These are phyloP conservation scores for Fusarium caatingaense DNA, from an alignment of 2,329 filamentous ascomycete genomes.

Conservation along the genomic window DNA sequence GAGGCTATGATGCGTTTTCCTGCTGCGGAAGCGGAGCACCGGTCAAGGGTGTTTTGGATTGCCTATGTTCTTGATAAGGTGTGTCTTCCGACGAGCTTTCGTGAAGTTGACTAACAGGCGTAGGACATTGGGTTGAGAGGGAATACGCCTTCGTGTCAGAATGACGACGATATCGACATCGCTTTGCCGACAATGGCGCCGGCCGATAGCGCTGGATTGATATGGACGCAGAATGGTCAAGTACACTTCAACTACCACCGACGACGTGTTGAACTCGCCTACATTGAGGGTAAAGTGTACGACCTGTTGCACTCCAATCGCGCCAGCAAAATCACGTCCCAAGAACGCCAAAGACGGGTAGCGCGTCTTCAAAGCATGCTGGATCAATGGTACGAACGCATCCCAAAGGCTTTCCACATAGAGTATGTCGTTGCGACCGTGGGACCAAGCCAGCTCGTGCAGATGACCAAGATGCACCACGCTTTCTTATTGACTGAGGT, in stretches of 20 bases:
- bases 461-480: conserved; percentile 54
- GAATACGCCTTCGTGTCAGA: conserved; percentile 53
- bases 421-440: conserved; percentile 49
- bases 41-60: conserved; percentile 56
- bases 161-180: conserved; percentile 56
- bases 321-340: conserved; percentile 43
- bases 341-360: conserved; percentile 48
- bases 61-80: conserved; percentile 57
- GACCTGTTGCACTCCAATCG: conserved; percentile 53
- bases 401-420: conserved; percentile 51
- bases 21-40: conserved; percentile 49
- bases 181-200: conserved; percentile 49
- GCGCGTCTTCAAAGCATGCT: conserved; percentile 48
- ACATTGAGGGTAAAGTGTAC: conserved; percentile 56
- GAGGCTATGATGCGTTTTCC: conserved; percentile 40
- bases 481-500: conserved; percentile 52
- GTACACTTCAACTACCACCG: conserved; percentile 54
- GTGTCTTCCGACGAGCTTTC: rapidly evolving
- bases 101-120: background rate
- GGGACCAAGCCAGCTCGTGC: conserved; percentile 45
- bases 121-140: conserved; percentile 52
- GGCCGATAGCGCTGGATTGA: conserved; percentile 49
- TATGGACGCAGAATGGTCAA: conserved; percentile 51
- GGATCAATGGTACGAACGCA: conserved; percentile 51
- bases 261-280: conserved; percentile 54